These are phyloP conservation scores for Exophiala xenobiotica DNA, from an alignment of 2,329 filamentous ascomycete genomes.

Conservation along the genomic window DNA sequence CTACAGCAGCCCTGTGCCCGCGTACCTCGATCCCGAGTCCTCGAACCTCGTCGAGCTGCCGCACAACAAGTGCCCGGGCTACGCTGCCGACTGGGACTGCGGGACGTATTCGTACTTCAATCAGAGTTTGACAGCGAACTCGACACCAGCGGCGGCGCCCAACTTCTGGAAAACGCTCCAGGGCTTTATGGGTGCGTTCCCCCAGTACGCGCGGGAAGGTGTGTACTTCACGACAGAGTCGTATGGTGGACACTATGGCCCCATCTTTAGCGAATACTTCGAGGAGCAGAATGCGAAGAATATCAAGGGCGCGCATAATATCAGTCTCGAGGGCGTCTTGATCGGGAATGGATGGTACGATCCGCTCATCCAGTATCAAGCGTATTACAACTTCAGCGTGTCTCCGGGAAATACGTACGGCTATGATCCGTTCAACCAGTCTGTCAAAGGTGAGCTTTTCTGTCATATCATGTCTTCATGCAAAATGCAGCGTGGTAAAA, in stretches of 20 bases:
- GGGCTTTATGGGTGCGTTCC: constrained; percentile 31
- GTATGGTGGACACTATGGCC: constrained; percentile 55
- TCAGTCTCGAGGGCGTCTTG: constrained; percentile 35
- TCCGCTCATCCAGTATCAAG: constrained; percentile 40
- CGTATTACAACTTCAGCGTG: constrained; percentile 41
- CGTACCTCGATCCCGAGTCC: constrained; percentile 23
- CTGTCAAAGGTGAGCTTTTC: constrained; percentile 38
- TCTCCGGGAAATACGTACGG: constrained; percentile 40
- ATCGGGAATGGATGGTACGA: constrained; percentile 44
- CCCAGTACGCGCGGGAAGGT: constrained; percentile 36
- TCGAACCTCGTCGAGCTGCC: constrained; percentile 25
- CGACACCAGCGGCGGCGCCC: constrained; percentile 27
- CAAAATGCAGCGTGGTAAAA: too few species aligned
- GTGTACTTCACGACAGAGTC: constrained; percentile 59
- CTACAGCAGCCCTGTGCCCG: constrained; percentile 42
- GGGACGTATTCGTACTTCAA: constrained; percentile 31
- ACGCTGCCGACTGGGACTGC: constrained; percentile 27
- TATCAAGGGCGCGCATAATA: constrained; percentile 28
- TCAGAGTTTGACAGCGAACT: constrained; percentile 28
- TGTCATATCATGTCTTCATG: too few species aligned
- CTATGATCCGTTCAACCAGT: constrained; percentile 32
- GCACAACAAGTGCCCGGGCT: constrained; percentile 29
- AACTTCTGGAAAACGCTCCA: constrained; percentile 32
- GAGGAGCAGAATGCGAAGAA: constrained; percentile 37
- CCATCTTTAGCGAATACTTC: constrained; percentile 49